These are phyloP conservation scores for Barnettozyma wickerhamii DNA, from an alignment of 805 yeast species.

Conservation along the genomic window DNA sequence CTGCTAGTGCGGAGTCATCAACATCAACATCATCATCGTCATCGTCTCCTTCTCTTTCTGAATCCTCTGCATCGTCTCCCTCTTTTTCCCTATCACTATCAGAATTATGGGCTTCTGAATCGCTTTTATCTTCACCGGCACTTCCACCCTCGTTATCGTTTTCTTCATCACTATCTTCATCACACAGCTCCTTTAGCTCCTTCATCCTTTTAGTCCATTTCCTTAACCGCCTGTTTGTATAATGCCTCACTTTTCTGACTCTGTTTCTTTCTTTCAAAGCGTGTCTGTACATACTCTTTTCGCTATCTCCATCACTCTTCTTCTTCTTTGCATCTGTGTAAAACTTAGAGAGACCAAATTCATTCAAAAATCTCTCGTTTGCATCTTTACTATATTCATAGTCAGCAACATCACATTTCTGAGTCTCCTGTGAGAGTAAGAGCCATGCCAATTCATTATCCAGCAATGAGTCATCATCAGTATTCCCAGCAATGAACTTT, in stretches of 20 bases:
- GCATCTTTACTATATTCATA: neutral
- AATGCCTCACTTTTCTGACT: neutral
- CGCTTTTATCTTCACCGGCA: neutral
- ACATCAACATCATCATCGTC: too few species aligned
- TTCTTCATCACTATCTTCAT: neutral
- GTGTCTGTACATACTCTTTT: neutral
- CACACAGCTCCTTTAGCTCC: neutral
- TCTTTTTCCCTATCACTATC: neutral
- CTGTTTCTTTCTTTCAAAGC: neutral
- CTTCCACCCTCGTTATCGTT: neutral
- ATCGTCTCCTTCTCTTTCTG: neutral
- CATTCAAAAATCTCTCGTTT: neutral
- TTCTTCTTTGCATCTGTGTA: neutral
- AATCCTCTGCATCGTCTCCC: neutral
- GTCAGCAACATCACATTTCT: constrained; percentile 2
- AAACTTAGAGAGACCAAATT: constrained; percentile 1
- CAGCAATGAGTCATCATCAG: constrained; percentile 4
- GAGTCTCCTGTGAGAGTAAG: constrained; percentile 11
- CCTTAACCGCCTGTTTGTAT: neutral
- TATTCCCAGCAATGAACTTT: constrained; percentile 10
- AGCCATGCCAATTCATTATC: constrained; percentile 15
- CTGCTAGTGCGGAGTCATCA: too few species aligned
- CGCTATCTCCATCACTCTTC: neutral
- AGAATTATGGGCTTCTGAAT: constrained; percentile 1
- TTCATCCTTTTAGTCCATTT: neutral